Evolutionary conservation across 2,329 filamentous ascomycete genomes (phyloP), one percentile per base, ranked within the genome.

Genomic region (Fusarium sublunatum): DNA sequence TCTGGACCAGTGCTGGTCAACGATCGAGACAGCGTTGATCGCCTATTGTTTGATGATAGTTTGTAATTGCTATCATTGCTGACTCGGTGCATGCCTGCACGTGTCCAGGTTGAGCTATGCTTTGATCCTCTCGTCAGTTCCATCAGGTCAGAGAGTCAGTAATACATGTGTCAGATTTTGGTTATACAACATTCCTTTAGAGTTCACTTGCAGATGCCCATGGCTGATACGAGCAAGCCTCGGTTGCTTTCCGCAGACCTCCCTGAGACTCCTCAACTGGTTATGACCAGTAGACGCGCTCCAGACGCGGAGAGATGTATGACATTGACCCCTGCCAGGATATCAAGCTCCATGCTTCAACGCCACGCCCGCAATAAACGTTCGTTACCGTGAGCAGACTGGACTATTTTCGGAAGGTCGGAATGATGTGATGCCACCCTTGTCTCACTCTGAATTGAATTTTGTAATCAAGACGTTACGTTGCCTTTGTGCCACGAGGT

Each of bases 331-430:
- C 63, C 48, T 60, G 36, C 34, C 31, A 29, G 38, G 42, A 29
- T 46, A 44, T 55, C 31, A 44, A 47, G 36, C 41, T 45, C 15
- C 25, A 22, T 42, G 42, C 43, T 50, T 43, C 36, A 40, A 57
- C 45, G 53, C 61, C 61, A 55, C 50, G 52, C 50, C 44, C 51
- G 32, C 35, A 46, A 53, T 32, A 52, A 63, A 44, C 39, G 41
- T 35, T 15, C 44, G 38, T 41, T 35, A 41, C 57, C 55, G 32
- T 70, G 61, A 57, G 52, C 28, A 63, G 44, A 41, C 57, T 70
- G 54, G 40, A 42, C 67, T 67, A 36, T 25, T 64, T 70, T 45
- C 25, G 67, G 67, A 70, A 70, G 68, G 65, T 70, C 58, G 45
- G 42, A 41, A 45, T 67, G 29, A 57, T 45, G 42, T 67, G 29